Base-by-base conservation (phyloP, 441 rosid genomes). In the Syzygium syzygioides region DNA sequence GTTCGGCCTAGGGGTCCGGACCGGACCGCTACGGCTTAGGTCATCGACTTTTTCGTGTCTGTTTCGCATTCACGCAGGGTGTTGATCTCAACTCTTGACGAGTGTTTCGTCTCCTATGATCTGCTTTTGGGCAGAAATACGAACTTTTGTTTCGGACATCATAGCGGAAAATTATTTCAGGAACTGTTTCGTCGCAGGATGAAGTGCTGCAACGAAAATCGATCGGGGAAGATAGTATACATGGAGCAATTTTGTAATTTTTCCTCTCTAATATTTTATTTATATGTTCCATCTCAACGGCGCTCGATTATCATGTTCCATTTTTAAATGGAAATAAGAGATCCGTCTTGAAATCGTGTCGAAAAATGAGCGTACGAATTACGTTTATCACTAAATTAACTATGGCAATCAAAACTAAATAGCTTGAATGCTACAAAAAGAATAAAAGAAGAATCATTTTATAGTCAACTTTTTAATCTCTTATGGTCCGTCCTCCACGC, bases 191-290 rank as follows among this genome's bases (percentile, higher is more conserved):
- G 55, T 54, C 55, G 18, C 15, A 54, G 15, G 55, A 54, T 54
- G 6, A 60, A 60, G 34, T 60, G 68, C 32, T 3, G 68, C 68
- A 17, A 60, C 34, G 19, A 28, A 60, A 60, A 28, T 28, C 9
- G 32, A 30, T 13, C 30, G 32, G 32, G 68, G 34, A 14, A 32
- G 7, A 0, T 60, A 60, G 34, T 28, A 41, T 41, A 7, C 68
- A 60, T 0, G 4, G 9, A 28, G 68, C 34, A 28, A 13, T 28
- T 14, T 60, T 3, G 0, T 60, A 25, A 13, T 1, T 26, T 26
- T 60, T 28, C 18, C 66, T 13, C 32, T 1, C 66, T 60, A 14
- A 28, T 60, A 28, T 30, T 60, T 13, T 60, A 60, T 1, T 3
- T 1, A 4, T 60, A 13, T 9, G 4, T 60, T 32, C 14, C 66